These are phyloP conservation scores for Colletotrichum lupini DNA, from an alignment of 2,329 filamentous ascomycete species.

Conservation along the genomic window DNA sequence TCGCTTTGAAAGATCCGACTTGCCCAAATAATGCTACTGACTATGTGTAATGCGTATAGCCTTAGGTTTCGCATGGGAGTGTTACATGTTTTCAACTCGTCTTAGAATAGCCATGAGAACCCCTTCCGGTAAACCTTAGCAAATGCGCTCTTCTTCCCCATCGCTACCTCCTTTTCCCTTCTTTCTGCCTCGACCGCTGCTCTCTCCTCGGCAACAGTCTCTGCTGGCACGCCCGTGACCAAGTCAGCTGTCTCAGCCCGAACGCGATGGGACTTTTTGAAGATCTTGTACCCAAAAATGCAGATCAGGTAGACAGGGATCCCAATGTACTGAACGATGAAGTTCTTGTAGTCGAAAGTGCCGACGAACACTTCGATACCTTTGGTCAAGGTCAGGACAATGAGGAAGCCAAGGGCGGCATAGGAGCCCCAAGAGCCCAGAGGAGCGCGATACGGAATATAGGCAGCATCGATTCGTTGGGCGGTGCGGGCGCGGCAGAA, in stretches of 20 bases:
- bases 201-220: conserved; percentile 8
- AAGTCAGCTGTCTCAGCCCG: neutral
- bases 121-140: conserved; percentile 13
- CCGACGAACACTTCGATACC: conserved; percentile 23
- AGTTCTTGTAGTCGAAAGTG: conserved; percentile 21
- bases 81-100: neutral
- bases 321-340: conserved; percentile 27
- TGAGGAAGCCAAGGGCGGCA: conserved; percentile 6
- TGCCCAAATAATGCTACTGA: no score
- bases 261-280: neutral
- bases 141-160: neutral
- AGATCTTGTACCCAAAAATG: conserved; percentile 10
- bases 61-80: no score
- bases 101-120: conserved; percentile 8
- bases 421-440: conserved; percentile 36
- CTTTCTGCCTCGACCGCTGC: neutral
- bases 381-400: conserved; percentile 13
- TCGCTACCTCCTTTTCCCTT: conserved; percentile 2
- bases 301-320: conserved; percentile 16
- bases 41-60: no score
- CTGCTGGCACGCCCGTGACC: neutral
- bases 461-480: conserved; percentile 46
- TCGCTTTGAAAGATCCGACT: no score
- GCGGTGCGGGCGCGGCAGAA: conserved; percentile 50
- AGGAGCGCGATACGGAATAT: conserved; percentile 52